Percentiles rank a stretch among this genome's conserved stretches.
phyloP scores from a whole-genome alignment of 176 grass and related monocot species.

The Rhynchospora pubera region DNA sequence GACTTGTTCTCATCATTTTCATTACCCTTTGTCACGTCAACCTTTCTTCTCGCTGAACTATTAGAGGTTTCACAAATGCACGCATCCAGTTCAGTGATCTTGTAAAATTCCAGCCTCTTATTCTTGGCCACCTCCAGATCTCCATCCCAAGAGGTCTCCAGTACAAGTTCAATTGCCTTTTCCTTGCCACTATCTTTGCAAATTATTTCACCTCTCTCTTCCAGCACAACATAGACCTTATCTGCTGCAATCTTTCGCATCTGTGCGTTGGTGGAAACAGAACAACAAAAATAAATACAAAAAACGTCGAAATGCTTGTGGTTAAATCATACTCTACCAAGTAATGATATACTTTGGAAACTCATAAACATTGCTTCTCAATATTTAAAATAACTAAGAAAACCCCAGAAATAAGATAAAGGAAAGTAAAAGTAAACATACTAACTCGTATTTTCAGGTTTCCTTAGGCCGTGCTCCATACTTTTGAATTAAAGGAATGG shows the following conservation, averaged over 20 bases:
- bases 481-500: too few species aligned
- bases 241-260: conserved; percentile 82
- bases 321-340: neutral
- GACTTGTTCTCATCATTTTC: conserved; percentile 72
- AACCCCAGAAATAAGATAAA: neutral
- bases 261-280: conserved; percentile 26
- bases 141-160: conserved; percentile 89
- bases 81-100: conserved; percentile 40
- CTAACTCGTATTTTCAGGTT: neutral
- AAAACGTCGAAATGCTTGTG: neutral
- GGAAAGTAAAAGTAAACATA: neutral
- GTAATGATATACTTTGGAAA: neutral
- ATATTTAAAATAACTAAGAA: neutral
- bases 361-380: neutral
- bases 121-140: conserved; percentile 50
- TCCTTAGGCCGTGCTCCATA: too few species aligned
- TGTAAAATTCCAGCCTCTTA: conserved; percentile 45
- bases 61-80: conserved; percentile 1
- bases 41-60: conserved; percentile 24
- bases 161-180: conserved; percentile 56
- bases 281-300: neutral
- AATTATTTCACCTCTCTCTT: conserved; percentile 56
- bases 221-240: conserved; percentile 80
- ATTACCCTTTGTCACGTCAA: neutral
- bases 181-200: conserved; percentile 30